Evolutionary conservation across 495 filamentous ascomycete species (phyloP), one percentile per base, ranked within the genome.

Genomic region (Chaetomidium leptoderma): DNA sequence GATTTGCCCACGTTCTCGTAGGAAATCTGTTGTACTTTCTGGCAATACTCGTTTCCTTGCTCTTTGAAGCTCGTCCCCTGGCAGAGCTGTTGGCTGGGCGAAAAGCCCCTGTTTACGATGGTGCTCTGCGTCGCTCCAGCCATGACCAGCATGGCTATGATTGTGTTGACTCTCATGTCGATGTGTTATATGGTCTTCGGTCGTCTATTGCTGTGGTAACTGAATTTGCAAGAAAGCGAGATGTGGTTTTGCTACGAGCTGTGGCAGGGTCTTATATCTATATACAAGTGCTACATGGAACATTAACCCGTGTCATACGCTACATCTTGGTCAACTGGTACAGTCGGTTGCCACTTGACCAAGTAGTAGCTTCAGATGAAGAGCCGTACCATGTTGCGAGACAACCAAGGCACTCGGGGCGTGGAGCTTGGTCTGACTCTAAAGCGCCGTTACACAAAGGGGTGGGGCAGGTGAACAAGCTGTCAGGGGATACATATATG

Each of bases 1-100:
- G 73, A 40, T 6, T 67, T 70, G 6, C 81, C 81, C 54, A 89
- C 77, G 27, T 80, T 80, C 13, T 58, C 61, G 64, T 89, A 90
- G 0, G 74, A 78, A 65, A 90, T 81, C 3, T 75, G 73, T 24
- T 78, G 68, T 30, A 88, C 85, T 0, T 72, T 55, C 0, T 62
- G 57, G 67, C 86, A 89, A 74, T 86, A 89, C 60, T 40, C 72
- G 56, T 77, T 79, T 16, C 76, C 76, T 1, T 66, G 44, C 35
- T 67, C 58, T 32, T 72, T 60, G 42, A 32, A 42, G 0, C 26
- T 51, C 9, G 16, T 62, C 10, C 53, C 57, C 7, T 58, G 24
- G 32, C 63, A 68, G 24, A 60, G 53, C 17, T 64, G 17, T 16
- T 53, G 23, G 47, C 42, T 59, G 2, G 55, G n/a, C n/a, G 11